These are phyloP conservation scores for Exophiala alcalophila DNA, from an alignment of 2,329 filamentous ascomycete species.

Conservation along the genomic window DNA sequence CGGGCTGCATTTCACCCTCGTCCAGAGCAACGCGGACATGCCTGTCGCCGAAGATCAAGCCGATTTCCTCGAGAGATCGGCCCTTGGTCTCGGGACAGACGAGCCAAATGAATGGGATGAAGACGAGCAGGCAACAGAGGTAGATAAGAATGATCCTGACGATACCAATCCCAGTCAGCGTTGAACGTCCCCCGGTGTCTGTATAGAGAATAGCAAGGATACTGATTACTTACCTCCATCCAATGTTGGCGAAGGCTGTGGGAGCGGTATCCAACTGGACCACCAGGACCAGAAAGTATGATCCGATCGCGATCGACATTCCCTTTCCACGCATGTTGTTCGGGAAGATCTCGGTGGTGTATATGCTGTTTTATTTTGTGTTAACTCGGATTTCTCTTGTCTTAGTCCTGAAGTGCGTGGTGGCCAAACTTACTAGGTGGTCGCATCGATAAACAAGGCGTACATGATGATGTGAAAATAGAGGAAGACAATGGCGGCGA, in stretches of 20 bases:
- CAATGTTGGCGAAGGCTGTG: constrained; percentile 56
- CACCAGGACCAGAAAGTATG: constrained; percentile 49
- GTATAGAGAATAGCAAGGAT: too few relatives aligned
- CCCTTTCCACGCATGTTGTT: constrained; percentile 63
- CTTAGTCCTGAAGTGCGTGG: not conserved
- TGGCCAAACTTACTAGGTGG: constrained; percentile 22
- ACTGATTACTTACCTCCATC: constrained; percentile 30
- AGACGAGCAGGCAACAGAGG: constrained; percentile 64
- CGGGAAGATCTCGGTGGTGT: constrained; percentile 62
- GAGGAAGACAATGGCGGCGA: constrained; percentile 23
- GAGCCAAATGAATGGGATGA: constrained; percentile 57
- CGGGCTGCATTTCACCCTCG: not conserved
- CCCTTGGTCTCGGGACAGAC: constrained; percentile 66
- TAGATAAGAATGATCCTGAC: constrained; percentile 77
- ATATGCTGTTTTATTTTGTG: constrained; percentile 37
- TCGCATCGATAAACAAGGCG: constrained; percentile 23
- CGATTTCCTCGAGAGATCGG: constrained; percentile 71
- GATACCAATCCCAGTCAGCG: constrained; percentile 54
- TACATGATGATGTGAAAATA: constrained; percentile 15
- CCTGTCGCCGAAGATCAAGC: constrained; percentile 22
- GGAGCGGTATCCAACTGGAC: constrained; percentile 35
- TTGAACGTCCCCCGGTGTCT: too few relatives aligned
- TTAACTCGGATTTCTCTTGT: too few relatives aligned
- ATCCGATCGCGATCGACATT: constrained; percentile 56
- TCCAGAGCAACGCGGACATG: constrained; percentile 9